phyloP scores from a whole-genome alignment of 352 stramenopile genomes.

The Globisporangium okanoganense region DNA sequence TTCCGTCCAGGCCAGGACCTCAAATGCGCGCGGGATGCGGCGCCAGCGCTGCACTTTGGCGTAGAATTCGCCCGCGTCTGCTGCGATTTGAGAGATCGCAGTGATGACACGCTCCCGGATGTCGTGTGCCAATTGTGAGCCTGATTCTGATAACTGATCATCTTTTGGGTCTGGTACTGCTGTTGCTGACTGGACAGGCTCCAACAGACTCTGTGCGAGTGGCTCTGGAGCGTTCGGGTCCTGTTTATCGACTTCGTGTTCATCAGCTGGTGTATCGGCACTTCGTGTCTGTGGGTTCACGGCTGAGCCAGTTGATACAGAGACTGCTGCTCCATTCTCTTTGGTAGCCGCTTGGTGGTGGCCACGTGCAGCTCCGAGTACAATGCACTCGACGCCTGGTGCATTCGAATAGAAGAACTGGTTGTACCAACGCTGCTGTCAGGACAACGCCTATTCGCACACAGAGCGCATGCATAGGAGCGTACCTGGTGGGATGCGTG shows the following conservation, averaged over 20 bases:
- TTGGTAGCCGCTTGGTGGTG: no score
- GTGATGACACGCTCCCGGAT: constrained; percentile 17
- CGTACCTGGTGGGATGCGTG: constrained; percentile 10
- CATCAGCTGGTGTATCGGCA: not conserved
- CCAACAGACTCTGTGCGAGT: constrained; percentile 14
- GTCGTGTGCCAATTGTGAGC: not conserved
- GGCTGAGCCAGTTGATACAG: not conserved
- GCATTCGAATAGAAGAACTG: constrained; percentile 29
- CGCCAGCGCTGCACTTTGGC: constrained; percentile 39
- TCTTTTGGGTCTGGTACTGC: not conserved
- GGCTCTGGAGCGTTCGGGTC: not conserved
- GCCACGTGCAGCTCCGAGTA: not conserved
- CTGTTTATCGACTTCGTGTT: not conserved
- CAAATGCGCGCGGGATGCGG: constrained; percentile 44
- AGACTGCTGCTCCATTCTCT: not conserved
- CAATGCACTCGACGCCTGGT: constrained; percentile 12
- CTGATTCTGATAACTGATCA: not conserved
- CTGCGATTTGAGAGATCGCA: constrained; percentile 23
- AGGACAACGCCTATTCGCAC: not conserved
- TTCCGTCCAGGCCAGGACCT: constrained; percentile 23
- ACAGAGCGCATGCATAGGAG: not conserved
- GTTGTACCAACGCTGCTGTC: not conserved
- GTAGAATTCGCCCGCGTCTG: constrained; percentile 35
- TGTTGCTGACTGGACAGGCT: not conserved
- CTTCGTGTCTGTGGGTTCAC: not conserved